Percentiles rank a stretch among this genome's conserved stretches.
Conservation (phyloP, 495 filamentous ascomycete species). For the Bacidia gigantensis region DNA sequence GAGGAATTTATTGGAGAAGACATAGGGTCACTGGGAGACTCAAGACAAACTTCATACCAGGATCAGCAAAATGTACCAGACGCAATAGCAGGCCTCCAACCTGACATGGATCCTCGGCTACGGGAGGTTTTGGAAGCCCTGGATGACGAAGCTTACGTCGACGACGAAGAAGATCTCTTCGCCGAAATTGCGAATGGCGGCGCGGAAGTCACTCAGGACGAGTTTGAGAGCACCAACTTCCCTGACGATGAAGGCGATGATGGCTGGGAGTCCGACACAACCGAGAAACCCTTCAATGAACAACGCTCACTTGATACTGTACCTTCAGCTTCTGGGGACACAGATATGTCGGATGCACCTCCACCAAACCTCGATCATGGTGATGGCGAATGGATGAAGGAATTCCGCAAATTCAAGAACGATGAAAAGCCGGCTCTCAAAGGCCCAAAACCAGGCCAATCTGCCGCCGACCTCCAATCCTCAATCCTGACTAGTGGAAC, state of each 20-base stretch:
- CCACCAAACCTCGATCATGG: slow-evolving; percentile 19
- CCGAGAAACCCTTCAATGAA: slow-evolving; percentile 52
- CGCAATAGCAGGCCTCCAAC: slow-evolving; percentile 80
- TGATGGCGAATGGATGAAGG: slow-evolving; percentile 68
- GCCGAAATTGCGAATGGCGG: slow-evolving; percentile 52
- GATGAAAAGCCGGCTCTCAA: slow-evolving; percentile 30
- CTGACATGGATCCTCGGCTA: slow-evolving; percentile 92
- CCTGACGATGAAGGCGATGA: slow-evolving; percentile 47
- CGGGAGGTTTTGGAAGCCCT: slow-evolving; percentile 87
- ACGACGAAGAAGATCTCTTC: slow-evolving; percentile 73
- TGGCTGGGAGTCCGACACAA: slow-evolving; percentile 91
- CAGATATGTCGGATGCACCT: slow-evolving; percentile 13
- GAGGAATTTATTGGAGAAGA: slow-evolving; percentile 45
- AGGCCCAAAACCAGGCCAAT: slow-evolving; percentile 31
- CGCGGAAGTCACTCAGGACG: slow-evolving; percentile 54
- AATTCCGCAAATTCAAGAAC: slow-evolving; percentile 41
- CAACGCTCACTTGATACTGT: background rate
- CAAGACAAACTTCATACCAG: slow-evolving; percentile 67
- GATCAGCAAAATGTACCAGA: slow-evolving; percentile 90
- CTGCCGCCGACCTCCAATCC: slow-evolving; percentile 66
- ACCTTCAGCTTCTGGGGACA: slow-evolving; percentile 14
- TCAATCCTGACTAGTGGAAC: slow-evolving; percentile 62
- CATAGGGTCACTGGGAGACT: slow-evolving; percentile 55
- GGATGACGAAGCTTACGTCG: slow-evolving; percentile 92
- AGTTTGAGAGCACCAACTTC: slow-evolving; percentile 48